Evolutionary conservation across 352 stramenopile species (phyloP), one percentile per base, ranked within the genome.

Genomic region (Phytophthora cactorum): DNA sequence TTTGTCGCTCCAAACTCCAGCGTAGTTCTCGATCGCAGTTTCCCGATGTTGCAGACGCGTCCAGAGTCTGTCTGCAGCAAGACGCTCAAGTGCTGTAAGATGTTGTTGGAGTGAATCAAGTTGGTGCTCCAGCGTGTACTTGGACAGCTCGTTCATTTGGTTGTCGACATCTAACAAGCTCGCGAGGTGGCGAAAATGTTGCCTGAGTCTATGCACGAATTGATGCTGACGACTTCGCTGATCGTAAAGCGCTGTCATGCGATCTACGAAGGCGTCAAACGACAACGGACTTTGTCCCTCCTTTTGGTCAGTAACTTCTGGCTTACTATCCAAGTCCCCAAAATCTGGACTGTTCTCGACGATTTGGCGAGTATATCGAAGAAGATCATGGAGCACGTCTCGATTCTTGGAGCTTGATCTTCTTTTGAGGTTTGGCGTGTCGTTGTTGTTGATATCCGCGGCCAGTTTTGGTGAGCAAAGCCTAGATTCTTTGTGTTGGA

Each of bases 1-100:
- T 34, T 45, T 69, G 15, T 52, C 52, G 22, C 57, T 64, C 66
- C 52, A 69, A 17, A 38, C 31, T 14, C 11, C 49, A 1, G 36
- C 38, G 14, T 49, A 66, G 31, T 44, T 67, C 28, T 64, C 53
- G 12, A 72, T 52, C 3, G 77, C 82, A 36, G 71, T 50, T 25
- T 81, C 32, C 10, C 71, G 74, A 28, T 81, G 67, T 10, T 62
- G 66, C 11, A 90, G 43, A 2, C 82, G 77, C 22, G 31, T 58
- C 44, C 67, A 73, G 5, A 90, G 54, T 25, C 76, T 66, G 31
- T 83, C 61, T 3, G 77, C 74, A 28, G 57, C 69, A 9, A 89
- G 63, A 2, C 59, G 49, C 17, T 83, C 63, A n/a, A 71, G 75
- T 4, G 74, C 54, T 17, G 76, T 49, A 12, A 84, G 43, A 9